Evolutionary conservation across 2,329 filamentous ascomycete genomes (phyloP).

Genomic region (Sarocladium brachiariae): DNA sequence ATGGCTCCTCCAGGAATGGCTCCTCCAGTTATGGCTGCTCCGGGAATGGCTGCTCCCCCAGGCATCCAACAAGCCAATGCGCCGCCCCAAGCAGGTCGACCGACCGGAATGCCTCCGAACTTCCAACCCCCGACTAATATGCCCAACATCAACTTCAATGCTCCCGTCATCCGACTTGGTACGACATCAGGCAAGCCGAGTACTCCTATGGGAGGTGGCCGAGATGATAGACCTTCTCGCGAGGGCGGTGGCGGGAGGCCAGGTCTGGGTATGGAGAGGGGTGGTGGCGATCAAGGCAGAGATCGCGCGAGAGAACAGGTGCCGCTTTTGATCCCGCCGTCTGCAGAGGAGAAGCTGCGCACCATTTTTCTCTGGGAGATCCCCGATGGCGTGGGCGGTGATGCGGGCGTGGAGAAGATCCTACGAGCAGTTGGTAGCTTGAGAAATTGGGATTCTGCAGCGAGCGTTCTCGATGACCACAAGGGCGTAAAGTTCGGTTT

Average conservation of each 20-base stretch:
- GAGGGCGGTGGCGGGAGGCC: slow-evolving; percentile 33
- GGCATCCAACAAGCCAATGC: slow-evolving; percentile 70
- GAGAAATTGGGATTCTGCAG: slow-evolving; percentile 76
- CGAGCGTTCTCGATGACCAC: slow-evolving; percentile 53
- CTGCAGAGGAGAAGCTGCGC: slow-evolving; percentile 80
- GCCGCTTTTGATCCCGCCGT: slow-evolving; percentile 72
- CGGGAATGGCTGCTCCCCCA: slow-evolving; percentile 70
- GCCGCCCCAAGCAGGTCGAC: slow-evolving; percentile 71
- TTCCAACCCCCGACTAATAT: slow-evolving; percentile 88
- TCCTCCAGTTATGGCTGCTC: no score
- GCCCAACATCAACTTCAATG: slow-evolving; percentile 97
- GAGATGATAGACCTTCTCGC: slow-evolving; percentile 32
- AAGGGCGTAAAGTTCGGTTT: slow-evolving; percentile 89
- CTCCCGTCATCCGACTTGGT: slow-evolving; percentile 89
- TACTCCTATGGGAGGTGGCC: slow-evolving; percentile 30
- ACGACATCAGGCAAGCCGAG: slow-evolving; percentile 63
- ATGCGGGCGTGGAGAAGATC: slow-evolving; percentile 72
- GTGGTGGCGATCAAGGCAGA: slow-evolving; percentile 59
- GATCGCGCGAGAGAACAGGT: slow-evolving; percentile 60
- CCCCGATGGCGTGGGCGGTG: slow-evolving; percentile 68
- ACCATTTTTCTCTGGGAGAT: slow-evolving; percentile 89
- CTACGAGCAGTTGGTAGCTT: slow-evolving; percentile 71
- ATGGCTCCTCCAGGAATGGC: no score
- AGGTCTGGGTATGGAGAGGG: slow-evolving; percentile 55
- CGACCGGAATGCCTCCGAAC: slow-evolving; percentile 70